phyloP scores from a whole-genome alignment of 768 basidiomycete genomes.

The Cantharellus cinnabarinus region DNA sequence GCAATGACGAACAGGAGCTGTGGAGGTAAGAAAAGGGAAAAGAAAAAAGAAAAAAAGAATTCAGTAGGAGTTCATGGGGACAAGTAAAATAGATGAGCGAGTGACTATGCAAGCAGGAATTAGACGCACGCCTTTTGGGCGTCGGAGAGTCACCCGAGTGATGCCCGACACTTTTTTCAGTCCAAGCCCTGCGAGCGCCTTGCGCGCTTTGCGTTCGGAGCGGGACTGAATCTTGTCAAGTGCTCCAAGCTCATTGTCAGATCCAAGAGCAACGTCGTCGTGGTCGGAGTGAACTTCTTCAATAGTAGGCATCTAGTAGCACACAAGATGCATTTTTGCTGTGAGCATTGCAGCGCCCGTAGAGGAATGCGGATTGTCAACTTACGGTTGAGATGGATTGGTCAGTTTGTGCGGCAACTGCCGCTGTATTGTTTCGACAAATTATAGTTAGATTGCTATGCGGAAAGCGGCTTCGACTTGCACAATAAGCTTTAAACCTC shows the following conservation, averaged over 20 bases:
- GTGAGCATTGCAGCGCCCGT: no score
- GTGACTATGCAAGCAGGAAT: neutral
- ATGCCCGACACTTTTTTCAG: slow-evolving; percentile 85
- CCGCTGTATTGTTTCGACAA: no score
- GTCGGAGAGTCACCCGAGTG: slow-evolving; percentile 82
- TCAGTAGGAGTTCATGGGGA: neutral
- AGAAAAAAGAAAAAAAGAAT: neutral
- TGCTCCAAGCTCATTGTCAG: slow-evolving; percentile 46
- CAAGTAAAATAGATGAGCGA: neutral
- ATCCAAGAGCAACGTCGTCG: slow-evolving; percentile 8
- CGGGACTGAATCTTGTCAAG: slow-evolving; percentile 89
- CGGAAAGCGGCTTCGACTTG: no score
- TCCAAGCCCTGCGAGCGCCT: slow-evolving; percentile 77
- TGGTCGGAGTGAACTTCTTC: slow-evolving; percentile 72
- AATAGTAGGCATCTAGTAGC: slow-evolving; percentile 25
- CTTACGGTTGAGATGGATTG: neutral
- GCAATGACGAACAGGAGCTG: slow-evolving; percentile 84
- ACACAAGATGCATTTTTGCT: neutral
- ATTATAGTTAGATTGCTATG: no score
- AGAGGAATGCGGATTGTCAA: no score
- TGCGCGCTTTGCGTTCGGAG: slow-evolving; percentile 86
- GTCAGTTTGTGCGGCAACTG: no score
- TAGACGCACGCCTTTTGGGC: slow-evolving; percentile 72
- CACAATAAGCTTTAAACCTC: no score
- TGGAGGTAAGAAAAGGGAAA: neutral